Conservation (phyloP, 805 yeast species). For the Lachancea meyersii region DNA sequence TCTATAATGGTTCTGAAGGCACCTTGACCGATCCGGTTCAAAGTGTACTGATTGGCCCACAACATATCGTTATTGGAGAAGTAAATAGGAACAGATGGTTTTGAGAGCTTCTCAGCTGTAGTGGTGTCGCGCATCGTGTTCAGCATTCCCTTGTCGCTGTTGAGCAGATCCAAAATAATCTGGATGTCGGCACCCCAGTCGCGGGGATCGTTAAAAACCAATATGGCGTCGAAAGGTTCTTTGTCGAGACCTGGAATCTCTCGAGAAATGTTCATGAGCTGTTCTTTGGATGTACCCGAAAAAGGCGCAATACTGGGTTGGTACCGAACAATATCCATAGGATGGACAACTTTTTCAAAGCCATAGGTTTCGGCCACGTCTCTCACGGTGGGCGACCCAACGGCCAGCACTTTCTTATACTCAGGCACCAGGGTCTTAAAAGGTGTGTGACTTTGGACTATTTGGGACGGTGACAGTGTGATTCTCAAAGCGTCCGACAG, state of each 20-base stretch:
- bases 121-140: slow-evolving; percentile 49
- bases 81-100: slow-evolving; percentile 62
- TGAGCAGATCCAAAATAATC: slow-evolving; percentile 63
- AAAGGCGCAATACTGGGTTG: slow-evolving; percentile 61
- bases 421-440: slow-evolving; percentile 51
- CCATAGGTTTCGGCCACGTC: slow-evolving; percentile 73
- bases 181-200: slow-evolving; percentile 85
- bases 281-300: slow-evolving; percentile 61
- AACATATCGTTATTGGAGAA: slow-evolving; percentile 79
- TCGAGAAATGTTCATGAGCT: slow-evolving; percentile 38
- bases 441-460: slow-evolving; percentile 87
- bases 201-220: slow-evolving; percentile 84
- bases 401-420: slow-evolving; percentile 61
- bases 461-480: slow-evolving; percentile 49
- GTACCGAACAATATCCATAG: slow-evolving; percentile 61
- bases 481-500: slow-evolving; percentile 42
- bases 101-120: slow-evolving; percentile 10
- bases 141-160: slow-evolving; percentile 53
- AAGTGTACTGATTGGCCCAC: slow-evolving; percentile 78
- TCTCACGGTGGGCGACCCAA: slow-evolving; percentile 71
- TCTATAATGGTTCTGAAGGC: slow-evolving; percentile 65
- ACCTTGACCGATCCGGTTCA: slow-evolving; percentile 89
- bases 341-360: slow-evolving; percentile 64
- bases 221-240: slow-evolving; percentile 60
- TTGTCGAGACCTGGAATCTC: slow-evolving; percentile 21